phyloP scores from a whole-genome alignment of 2,329 filamentous ascomycete species.

The Aspergillus sp. region DNA sequence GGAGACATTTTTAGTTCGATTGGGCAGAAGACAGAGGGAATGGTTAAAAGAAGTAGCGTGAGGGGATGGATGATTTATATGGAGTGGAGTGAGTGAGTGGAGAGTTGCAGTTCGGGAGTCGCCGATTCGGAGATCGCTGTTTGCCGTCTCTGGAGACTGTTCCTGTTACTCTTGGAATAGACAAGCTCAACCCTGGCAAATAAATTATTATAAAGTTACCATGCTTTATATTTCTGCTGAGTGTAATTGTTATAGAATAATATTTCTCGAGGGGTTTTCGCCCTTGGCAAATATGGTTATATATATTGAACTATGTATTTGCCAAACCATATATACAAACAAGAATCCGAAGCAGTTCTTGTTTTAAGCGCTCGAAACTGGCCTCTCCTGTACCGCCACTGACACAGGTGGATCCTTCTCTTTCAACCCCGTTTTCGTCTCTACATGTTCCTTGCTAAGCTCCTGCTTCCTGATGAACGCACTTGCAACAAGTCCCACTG shows the following conservation, averaged over 20 bases:
- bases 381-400: neutral
- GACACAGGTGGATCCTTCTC: slow-evolving; percentile 12
- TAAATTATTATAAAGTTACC: neutral
- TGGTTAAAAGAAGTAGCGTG: neutral
- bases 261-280: too few species aligned
- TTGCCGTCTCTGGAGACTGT: too few species aligned
- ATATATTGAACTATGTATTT: neutral
- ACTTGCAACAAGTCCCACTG: slow-evolving; percentile 31
- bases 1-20: slow-evolving; percentile 26
- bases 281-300: too few species aligned
- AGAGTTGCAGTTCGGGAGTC: slow-evolving; percentile 3
- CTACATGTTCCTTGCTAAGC: slow-evolving; percentile 21
- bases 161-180: neutral
- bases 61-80: neutral
- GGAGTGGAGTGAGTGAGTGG: neutral
- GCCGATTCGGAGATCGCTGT: neutral
- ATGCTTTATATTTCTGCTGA: neutral
- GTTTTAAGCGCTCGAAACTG: neutral
- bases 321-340: neutral
- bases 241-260: neutral
- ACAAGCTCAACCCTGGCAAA: neutral
- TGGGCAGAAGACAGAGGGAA: neutral
- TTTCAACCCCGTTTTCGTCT: slow-evolving; percentile 21
- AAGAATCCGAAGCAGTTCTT: neutral
- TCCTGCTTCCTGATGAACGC: slow-evolving; percentile 25